Evolutionary conservation across 2,329 filamentous ascomycete genomes (phyloP), one percentile per base, ranked within the genome.

Genomic region (Trichothecium roseum): DNA sequence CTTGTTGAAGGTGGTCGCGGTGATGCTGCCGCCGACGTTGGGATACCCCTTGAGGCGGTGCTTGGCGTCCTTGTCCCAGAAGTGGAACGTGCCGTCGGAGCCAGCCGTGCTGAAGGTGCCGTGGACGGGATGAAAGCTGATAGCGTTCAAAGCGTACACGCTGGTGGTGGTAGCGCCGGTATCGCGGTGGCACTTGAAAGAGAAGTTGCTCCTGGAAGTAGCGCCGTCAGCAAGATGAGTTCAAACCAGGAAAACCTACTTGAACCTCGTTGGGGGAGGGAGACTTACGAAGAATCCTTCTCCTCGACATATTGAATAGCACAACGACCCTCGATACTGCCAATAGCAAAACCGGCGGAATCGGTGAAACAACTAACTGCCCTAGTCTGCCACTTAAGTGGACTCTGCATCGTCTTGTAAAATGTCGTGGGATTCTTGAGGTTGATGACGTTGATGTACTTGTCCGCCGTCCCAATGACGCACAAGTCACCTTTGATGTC

Each of bases 281-380:
- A 20, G 26, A 51, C 67, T 52, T 65, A 80, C 80, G 62, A 74
- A 3, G 82, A 66, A 55, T 98, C 87, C 61, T 95, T 95, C 30
- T 98, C 91, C 51, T 98, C 89, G 26, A 95, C 86, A 51, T 98
- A 96, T 56, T 98, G 91, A 44, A 98, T 98, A 2, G 91, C 91
- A 57, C 91, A 98, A 37, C 91, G 82, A 20, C 91, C 91, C 58
- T 98, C 91, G 50, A 98, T 94, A 54, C 85, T 94, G 37, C 91
- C 91, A 34, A 98, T 84, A 1, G 91, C 91, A 53, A 94, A 98
- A 5, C 91, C 91, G 1, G 78, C 79, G 6, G 86, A 83, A 55
- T 98, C 89, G 12, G 81, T 78, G 57, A 98, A 98, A 66, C 89
- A 96, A 64, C 83, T 91, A 35, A 96, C 84, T 10, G 93, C 86